Conservation (phyloP, 106 monocot species). For the Allium fistulosum region DNA sequence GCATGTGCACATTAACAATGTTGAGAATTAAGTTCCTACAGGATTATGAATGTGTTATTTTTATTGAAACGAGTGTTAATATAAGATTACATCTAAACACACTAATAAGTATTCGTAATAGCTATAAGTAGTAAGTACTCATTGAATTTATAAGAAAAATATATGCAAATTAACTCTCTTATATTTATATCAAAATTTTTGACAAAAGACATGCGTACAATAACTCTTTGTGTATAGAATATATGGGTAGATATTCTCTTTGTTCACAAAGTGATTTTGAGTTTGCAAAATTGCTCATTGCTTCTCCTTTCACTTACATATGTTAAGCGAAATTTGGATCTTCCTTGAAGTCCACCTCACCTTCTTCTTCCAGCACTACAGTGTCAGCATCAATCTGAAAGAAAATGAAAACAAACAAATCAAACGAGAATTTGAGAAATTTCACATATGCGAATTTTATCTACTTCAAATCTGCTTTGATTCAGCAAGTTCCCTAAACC, state of each 20-base stretch:
- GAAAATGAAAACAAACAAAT: slow-evolving; percentile 10
- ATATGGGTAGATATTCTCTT: slow-evolving; percentile 88
- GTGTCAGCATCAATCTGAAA: slow-evolving; percentile 46
- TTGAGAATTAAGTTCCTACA: too few species aligned
- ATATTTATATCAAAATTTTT: too few species aligned
- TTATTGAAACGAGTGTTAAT: too few species aligned
- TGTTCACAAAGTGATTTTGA: slow-evolving; percentile 75
- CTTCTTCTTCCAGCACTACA: slow-evolving; percentile 56
- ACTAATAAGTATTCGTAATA: neutral
- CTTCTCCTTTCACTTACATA: slow-evolving; percentile 55
- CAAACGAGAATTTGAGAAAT: neutral
- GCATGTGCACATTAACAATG: too few species aligned
- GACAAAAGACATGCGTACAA: slow-evolving; percentile 47
- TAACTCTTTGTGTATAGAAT: slow-evolving; percentile 75
- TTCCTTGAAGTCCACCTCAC: slow-evolving; percentile 61
- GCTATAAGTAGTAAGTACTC: neutral
- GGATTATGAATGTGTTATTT: too few species aligned
- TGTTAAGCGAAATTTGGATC: slow-evolving; percentile 68
- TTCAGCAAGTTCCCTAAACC: slow-evolving; percentile 81
- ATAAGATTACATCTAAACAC: neutral
- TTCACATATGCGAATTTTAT: neutral
- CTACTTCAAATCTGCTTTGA: slow-evolving; percentile 16
- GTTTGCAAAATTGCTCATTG: slow-evolving; percentile 68
- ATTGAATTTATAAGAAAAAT: too few species aligned
- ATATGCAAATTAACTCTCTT: too few species aligned